Evolutionary conservation across 192 early-diverging fungal species (phyloP).

Genomic region (Thamnidium elegans): DNA sequence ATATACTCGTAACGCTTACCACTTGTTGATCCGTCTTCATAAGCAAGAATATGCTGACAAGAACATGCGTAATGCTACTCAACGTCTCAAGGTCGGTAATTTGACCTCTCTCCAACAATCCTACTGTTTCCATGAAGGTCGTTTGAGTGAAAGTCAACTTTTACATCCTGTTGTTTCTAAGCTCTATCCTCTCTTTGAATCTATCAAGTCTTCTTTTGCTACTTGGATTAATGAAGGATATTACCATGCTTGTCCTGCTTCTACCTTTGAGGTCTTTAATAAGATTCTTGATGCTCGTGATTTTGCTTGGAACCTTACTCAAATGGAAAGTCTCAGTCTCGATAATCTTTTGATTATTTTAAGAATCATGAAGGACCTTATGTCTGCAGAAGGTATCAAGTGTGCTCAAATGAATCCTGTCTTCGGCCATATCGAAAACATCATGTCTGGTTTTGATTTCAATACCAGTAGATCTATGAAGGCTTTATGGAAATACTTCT

Average conservation of each 20-base stretch:
- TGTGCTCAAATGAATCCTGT: neutral
- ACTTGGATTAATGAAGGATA: conserved; percentile 28
- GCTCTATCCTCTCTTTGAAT: conserved; percentile 47
- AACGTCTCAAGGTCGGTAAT: conserved; percentile 24
- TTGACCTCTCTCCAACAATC: conserved; percentile 44
- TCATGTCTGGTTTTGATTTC: conserved; percentile 33
- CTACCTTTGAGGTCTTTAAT: conserved; percentile 28
- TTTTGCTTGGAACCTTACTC: conserved; percentile 48
- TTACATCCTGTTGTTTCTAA: conserved; percentile 39
- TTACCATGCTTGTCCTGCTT: conserved; percentile 7
- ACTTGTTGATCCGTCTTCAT: conserved; percentile 26
- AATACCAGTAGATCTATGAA: conserved; percentile 50
- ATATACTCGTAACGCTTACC: conserved; percentile 18
- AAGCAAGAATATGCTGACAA: conserved; percentile 31
- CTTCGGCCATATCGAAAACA: conserved; percentile 7
- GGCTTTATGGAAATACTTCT: conserved; percentile 51
- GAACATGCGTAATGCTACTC: conserved; percentile 13
- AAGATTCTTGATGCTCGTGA: conserved; percentile 52
- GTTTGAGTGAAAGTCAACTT: conserved; percentile 42
- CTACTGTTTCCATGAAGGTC: conserved; percentile 34
- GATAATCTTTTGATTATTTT: conserved; percentile 55
- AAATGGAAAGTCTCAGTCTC: conserved; percentile 40
- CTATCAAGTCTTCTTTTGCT: conserved; percentile 27
- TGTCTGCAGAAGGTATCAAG: conserved; percentile 2
- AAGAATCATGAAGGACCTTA: conserved; percentile 37